Evolutionary conservation across 208 protist genomes (phyloP), one percentile per base, ranked within the genome.

Genomic region (Blechomonas ayalai): DNA sequence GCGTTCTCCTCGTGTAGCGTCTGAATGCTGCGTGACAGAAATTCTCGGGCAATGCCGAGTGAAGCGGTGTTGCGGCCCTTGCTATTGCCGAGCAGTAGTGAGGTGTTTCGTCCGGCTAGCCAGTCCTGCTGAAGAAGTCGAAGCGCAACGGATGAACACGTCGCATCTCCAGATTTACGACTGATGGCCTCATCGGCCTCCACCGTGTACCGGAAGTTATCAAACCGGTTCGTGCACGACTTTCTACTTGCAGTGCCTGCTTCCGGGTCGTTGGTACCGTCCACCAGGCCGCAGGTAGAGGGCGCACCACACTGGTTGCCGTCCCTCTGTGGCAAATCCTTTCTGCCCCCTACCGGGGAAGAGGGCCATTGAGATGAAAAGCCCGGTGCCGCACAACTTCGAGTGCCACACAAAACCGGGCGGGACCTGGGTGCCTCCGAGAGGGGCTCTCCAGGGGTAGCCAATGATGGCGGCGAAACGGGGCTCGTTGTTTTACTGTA

Each of bases 101-200:
- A 60, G 10, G 54, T 35, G 32, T 68, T 68, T 16, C 52, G 61
- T 12, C 61, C 61, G n/a, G n/a, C n/a, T 43, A 48, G 42, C 61
- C 61, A 68, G 23, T 20, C 20, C 15, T 26, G 22, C 37, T 44
- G 24, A 22, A 62, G 41, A 26, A 56, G 36, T 26, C 58, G 37
- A 38, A 68, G 61, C 25, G 54, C 23, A 24, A 68, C 54, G 10
- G 61, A 61, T 3, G 27, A 16, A 13, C 48, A 60, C 19, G 26
- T 38, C 18, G 36, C 35, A 2, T 18, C 23, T 10, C 61, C 61
- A 9, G 44, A 38, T 0, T 36, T 35, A 1, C 54, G 61, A 25
- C 61, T 62, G n/a, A 68, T 32, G 24, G 61, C 45, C 45, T 68
- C 61, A 23, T 68, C 53, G 2, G 62, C 35, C 0, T 29, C 48